phyloP scores from a whole-genome alignment of 805 yeast genomes.

The Trichomonascus vanleenenianus region DNA sequence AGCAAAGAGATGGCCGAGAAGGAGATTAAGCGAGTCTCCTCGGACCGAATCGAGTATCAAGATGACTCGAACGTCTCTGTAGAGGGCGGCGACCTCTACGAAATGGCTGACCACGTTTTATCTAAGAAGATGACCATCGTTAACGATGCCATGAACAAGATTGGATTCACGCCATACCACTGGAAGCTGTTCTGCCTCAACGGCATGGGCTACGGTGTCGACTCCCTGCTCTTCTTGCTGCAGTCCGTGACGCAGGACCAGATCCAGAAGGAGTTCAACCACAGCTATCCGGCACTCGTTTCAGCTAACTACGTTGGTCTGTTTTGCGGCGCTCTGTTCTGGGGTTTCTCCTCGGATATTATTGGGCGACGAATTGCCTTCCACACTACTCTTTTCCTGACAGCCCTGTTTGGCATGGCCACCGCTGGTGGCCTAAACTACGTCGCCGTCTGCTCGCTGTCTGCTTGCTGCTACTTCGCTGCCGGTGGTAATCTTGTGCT shows the following conservation, averaged over 20 bases:
- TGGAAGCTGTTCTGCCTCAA: conserved; percentile 41
- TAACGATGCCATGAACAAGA: conserved; percentile 51
- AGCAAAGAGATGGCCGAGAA: too few species aligned
- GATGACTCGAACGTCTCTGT: not conserved
- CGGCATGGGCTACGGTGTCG: conserved; percentile 51
- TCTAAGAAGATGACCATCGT: conserved; percentile 26
- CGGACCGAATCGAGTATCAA: not conserved
- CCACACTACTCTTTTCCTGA: conserved; percentile 40
- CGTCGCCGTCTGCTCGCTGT: conserved; percentile 44
- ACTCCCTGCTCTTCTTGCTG: conserved; percentile 42
- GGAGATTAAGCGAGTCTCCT: not conserved
- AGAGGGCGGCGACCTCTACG: conserved; percentile 7
- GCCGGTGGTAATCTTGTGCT: conserved; percentile 53
- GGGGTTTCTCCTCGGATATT: conserved; percentile 51
- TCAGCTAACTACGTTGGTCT: conserved; percentile 45
- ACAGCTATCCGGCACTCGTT: conserved; percentile 36
- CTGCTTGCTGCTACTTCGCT: conserved; percentile 37
- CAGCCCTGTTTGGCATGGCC: conserved; percentile 45
- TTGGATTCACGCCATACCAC: conserved; percentile 54
- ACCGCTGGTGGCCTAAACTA: conserved; percentile 45
- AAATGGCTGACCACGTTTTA: conserved; percentile 11
- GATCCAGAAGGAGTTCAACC: conserved; percentile 42
- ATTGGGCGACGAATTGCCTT: conserved; percentile 48
- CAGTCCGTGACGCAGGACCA: conserved; percentile 41
- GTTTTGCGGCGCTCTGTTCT: conserved; percentile 44